Evolutionary conservation across 2,329 filamentous ascomycete genomes (phyloP).

Genomic region (Gremmenia infestans): DNA sequence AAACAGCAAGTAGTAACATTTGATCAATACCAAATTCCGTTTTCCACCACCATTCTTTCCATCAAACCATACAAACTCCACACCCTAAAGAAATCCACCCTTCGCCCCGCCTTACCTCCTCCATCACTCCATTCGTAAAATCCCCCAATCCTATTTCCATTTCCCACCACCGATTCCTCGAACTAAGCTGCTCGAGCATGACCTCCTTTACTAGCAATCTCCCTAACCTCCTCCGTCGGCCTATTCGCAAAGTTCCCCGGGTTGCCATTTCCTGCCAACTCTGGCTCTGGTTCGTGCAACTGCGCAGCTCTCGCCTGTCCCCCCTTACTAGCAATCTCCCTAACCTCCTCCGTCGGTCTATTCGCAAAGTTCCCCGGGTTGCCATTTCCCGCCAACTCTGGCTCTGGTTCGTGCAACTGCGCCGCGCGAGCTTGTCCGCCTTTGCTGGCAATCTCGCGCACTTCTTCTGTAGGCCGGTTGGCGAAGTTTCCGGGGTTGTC

Average conservation of each 20-base stretch:
- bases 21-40: too few relatives aligned
- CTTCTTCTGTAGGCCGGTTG: neutral
- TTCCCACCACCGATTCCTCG: too few relatives aligned
- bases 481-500: neutral
- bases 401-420: neutral
- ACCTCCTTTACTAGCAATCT: too few relatives aligned
- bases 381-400: neutral
- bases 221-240: neutral
- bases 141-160: too few relatives aligned
- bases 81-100: too few relatives aligned
- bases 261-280: neutral
- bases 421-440: neutral
- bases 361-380: neutral
- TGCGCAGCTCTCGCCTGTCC: neutral
- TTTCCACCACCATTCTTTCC: too few relatives aligned
- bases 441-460: neutral
- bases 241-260: neutral
- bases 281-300: neutral
- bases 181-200: too few relatives aligned
- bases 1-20: too few relatives aligned
- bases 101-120: too few relatives aligned
- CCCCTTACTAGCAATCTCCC: neutral
- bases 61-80: too few relatives aligned
- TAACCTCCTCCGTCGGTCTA: neutral
- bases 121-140: too few relatives aligned